Percentiles rank a stretch among this genome's conserved stretches.
Conservation (phyloP, 177 flowering plant species). For the Vitis hybrid region DNA sequence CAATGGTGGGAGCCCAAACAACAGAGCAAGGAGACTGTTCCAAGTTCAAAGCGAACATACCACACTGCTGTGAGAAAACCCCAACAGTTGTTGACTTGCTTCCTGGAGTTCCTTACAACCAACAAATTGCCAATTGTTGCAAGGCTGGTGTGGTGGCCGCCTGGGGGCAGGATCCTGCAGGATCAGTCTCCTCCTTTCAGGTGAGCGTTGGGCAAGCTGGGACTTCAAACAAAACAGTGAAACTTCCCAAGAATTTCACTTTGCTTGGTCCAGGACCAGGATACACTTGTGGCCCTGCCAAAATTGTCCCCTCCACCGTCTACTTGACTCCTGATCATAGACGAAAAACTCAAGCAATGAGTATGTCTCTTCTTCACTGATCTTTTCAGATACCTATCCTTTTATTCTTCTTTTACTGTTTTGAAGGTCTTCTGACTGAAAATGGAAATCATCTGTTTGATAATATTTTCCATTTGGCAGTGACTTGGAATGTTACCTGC, state of each 20-base stretch:
- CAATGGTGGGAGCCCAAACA: constrained; percentile 75
- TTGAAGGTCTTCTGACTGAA: no score
- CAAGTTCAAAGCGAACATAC: constrained; percentile 64
- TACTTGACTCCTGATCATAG: constrained; percentile 57
- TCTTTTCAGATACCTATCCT: no score
- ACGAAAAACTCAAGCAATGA: constrained; percentile 66
- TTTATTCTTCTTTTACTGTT: no score
- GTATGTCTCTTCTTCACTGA: constrained; percentile 10
- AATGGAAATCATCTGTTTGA: no score
- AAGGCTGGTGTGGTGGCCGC: constrained; percentile 65
- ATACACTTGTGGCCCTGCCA: constrained; percentile 74
- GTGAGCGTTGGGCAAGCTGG: constrained; percentile 69
- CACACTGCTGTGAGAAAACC: constrained; percentile 67
- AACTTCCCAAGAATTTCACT: constrained; percentile 63
- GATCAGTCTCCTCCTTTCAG: constrained; percentile 59
- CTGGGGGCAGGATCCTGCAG: constrained; percentile 67
- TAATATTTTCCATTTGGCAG: constrained; percentile 32
- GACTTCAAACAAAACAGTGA: constrained; percentile 67
- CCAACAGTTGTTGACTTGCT: constrained; percentile 69
- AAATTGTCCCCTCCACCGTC: constrained; percentile 50
- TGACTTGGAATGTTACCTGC: constrained; percentile 86
- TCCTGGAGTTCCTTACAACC: constrained; percentile 74
- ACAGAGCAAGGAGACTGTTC: constrained; percentile 88
- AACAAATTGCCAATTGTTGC: constrained; percentile 64
- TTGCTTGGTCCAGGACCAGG: constrained; percentile 72